A percentile compares a stretch with the other conserved stretches of the same genome.
Evolutionary conservation across 2,329 filamentous ascomycete species (phyloP).

Genomic region (Aureobasidium sp.): DNA sequence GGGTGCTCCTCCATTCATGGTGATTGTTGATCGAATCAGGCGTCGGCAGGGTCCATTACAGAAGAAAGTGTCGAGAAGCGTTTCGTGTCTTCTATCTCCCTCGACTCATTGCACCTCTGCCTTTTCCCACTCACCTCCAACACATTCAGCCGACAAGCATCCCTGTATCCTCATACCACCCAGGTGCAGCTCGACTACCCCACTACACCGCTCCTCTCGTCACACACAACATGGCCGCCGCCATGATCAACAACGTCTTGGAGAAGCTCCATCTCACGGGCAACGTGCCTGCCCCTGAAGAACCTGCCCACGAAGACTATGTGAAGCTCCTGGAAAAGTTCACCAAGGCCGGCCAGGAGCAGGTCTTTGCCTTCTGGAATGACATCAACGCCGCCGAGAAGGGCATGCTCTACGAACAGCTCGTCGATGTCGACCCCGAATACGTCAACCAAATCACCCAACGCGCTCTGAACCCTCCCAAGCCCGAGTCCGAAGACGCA

Average conservation of each 20-base stretch:
- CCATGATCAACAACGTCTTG: constrained; percentile 33
- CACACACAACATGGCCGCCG: constrained; percentile 31
- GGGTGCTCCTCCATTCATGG: neutral
- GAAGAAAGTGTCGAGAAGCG: neutral
- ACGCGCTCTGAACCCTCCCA: constrained; percentile 70
- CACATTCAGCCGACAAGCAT: neutral
- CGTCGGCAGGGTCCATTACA: neutral
- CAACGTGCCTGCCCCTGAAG: constrained; percentile 34
- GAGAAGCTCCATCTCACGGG: constrained; percentile 36
- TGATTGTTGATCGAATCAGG: constrained; percentile 10
- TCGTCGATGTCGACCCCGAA: constrained; percentile 71
- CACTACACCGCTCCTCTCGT: neutral
- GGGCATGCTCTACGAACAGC: constrained; percentile 70
- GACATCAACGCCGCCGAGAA: constrained; percentile 67
- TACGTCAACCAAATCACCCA: constrained; percentile 84
- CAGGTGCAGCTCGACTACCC: neutral
- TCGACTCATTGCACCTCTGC: neutral
- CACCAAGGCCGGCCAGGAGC: constrained; percentile 65
- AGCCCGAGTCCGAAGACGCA: constrained; percentile 47
- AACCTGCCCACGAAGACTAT: constrained; percentile 60
- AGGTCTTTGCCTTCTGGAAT: constrained; percentile 85
- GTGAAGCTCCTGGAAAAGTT: constrained; percentile 65
- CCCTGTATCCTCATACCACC: neutral
- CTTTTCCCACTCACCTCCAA: neutral
- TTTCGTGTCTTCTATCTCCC: neutral